Evolutionary conservation across 2,329 filamentous ascomycete genomes (phyloP), one percentile per base, ranked within the genome.

Genomic region (Colletotrichum orchidophilum): DNA sequence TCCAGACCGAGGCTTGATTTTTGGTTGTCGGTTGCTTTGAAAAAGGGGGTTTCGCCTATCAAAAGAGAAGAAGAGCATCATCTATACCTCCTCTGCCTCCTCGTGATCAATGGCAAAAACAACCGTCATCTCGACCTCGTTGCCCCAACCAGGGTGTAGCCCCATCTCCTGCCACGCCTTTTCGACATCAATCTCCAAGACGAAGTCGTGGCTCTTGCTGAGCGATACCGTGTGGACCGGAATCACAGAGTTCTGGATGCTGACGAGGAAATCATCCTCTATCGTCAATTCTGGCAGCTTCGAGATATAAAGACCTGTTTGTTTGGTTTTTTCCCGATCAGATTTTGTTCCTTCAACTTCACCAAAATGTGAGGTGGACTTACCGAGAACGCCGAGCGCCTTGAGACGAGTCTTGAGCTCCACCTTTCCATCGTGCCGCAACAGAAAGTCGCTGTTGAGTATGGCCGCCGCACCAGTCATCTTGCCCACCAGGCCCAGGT

Each of bases 381-480:
- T 83, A 89, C 93, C 93, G 21, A 94, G 84, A 24, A 86, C 86
- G 0, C 96, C 96, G 1, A 98, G 82, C 0, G 95, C 95, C 79
- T 97, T 98, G 52, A 98, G 78, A 15, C 87, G 88, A 1, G 92
- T 89, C 75, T 90, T 89, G 13, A 97, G 81, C 8, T 89, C 81
- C 24, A 96, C 82, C 18, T 90, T 84, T 0, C 90, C 90, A 67
- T 89, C 91, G 8, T 75, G 78, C 4, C 76, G 76, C 53, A 91
- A 78, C 39, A 87, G 87, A 54, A 91, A 87, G 31, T 88, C 85
- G n/a, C 85, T 91, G 46, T 85, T 86, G 1, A 92, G 83, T 8
- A 97, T 87, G 0, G 94, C 95, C 1, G 94, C 95, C 1, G 92
- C 90, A 0, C 95, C 96, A 0, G 94, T 94, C 93, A 98, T 97